Conservation (phyloP, 768 basidiomycete genomes). For the Suillus subalutaceus region DNA sequence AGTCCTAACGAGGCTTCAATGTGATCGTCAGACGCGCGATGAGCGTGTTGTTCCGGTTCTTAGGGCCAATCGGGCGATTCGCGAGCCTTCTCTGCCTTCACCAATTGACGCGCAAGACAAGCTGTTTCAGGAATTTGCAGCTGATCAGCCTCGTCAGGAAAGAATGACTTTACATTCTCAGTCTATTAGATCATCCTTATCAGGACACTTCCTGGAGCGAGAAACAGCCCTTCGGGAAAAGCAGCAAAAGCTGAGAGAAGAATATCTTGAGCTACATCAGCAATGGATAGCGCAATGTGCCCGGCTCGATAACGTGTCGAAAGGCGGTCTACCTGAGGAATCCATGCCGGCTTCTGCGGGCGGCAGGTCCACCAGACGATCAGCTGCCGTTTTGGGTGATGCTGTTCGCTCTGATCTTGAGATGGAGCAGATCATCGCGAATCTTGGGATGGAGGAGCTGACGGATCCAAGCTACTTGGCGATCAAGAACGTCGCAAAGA, state of each 20-base stretch:
- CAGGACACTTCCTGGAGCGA: constrained; percentile 56
- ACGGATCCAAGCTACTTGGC: constrained; percentile 93
- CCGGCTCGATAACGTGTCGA: constrained; percentile 57
- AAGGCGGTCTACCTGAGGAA: constrained; percentile 38
- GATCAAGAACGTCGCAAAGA: constrained; percentile 77
- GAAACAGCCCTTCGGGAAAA: constrained; percentile 57
- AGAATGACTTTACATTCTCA: constrained; percentile 41
- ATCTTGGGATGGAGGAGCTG: constrained; percentile 87
- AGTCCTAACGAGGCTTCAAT: constrained; percentile 60
- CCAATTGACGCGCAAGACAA: constrained; percentile 40
- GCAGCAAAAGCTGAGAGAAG: constrained; percentile 53
- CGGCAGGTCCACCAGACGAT: constrained; percentile 72
- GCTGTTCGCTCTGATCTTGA: constrained; percentile 93
- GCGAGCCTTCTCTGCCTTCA: constrained; percentile 34
- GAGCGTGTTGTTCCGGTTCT: constrained; percentile 69
- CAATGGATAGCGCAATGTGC: constrained; percentile 76
- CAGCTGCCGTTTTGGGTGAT: constrained; percentile 75
- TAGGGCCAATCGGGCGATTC: constrained; percentile 55
- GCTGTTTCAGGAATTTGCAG: constrained; percentile 52
- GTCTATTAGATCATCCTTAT: constrained; percentile 50
- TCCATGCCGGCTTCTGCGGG: constrained; percentile 38
- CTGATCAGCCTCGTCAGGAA: constrained; percentile 36
- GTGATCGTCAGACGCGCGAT: constrained; percentile 61
- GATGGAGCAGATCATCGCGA: constrained; percentile 97
- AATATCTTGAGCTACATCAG: constrained; percentile 71